Percentiles rank a stretch among this genome's conserved stretches.
Evolutionary conservation across 768 basidiomycete genomes (phyloP).

Genomic region (Clavulina sp.): DNA sequence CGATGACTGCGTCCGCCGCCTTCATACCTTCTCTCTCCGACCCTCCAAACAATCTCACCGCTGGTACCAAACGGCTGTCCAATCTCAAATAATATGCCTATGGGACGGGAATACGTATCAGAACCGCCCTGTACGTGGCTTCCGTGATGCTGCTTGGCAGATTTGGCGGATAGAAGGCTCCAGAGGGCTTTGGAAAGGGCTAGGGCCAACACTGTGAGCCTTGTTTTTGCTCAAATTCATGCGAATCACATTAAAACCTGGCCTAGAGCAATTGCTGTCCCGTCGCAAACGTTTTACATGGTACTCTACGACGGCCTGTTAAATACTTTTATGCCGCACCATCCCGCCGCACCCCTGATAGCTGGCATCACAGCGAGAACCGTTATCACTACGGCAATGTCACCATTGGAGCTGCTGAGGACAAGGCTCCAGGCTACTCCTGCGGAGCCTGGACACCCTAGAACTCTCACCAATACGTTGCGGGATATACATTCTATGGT

Average conservation of each 20-base stretch:
- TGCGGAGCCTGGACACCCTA: conserved; percentile 43
- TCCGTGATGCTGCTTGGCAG: conserved; percentile 65
- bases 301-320: conserved; percentile 84
- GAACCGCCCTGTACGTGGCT: conserved; percentile 63
- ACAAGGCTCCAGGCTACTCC: conserved; percentile 89
- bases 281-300: conserved; percentile 86
- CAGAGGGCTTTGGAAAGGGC: conserved; percentile 87
- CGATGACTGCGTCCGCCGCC: conserved; percentile 42
- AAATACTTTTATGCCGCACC: conserved; percentile 37
- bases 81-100: conserved; percentile 45
- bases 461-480: conserved; percentile 63
- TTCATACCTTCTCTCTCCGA: neutral
- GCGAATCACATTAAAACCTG: neutral
- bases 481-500: conserved; percentile 42
- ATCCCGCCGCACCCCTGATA: conserved; percentile 45
- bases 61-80: conserved; percentile 32
- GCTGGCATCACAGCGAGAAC: conserved; percentile 76
- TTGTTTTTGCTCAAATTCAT: conserved; percentile 9
- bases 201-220: conserved; percentile 65
- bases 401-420: conserved; percentile 82
- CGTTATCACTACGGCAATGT: conserved; percentile 55
- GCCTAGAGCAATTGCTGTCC: conserved; percentile 69
- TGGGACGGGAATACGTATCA: conserved; percentile 54
- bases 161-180: conserved; percentile 70
- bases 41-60: conserved; percentile 43